These are phyloP conservation scores for Fonsecaea pugnacius DNA, from an alignment of 2,329 filamentous ascomycete species.

Conservation along the genomic window DNA sequence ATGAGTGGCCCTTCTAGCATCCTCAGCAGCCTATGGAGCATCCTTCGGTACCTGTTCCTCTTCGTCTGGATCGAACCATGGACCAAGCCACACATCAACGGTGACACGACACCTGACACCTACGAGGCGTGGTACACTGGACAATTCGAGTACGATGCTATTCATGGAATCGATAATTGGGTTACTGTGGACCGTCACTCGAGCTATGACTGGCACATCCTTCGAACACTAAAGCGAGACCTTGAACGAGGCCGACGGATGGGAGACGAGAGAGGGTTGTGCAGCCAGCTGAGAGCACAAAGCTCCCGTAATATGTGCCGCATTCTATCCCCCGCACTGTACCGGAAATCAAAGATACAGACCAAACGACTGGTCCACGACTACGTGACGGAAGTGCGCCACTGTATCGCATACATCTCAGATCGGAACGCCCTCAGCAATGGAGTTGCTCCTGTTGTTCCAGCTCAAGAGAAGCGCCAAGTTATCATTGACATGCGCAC, in stretches of 20 bases:
- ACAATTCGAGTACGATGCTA: slow-evolving; percentile 24
- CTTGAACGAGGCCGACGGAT: slow-evolving; percentile 29
- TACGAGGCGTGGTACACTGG: slow-evolving; percentile 26
- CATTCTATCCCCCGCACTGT: slow-evolving; percentile 79
- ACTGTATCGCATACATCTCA: slow-evolving; percentile 77
- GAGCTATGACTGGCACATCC: slow-evolving; percentile 31
- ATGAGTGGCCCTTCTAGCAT: slow-evolving; percentile 22
- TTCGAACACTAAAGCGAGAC: slow-evolving; percentile 26
- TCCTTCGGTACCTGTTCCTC: slow-evolving; percentile 22
- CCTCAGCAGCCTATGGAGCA: slow-evolving; percentile 16
- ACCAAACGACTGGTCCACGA: slow-evolving; percentile 91
- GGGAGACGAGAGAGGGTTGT: slow-evolving; percentile 28
- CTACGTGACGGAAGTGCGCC: slow-evolving; percentile 83
- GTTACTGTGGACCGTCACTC: slow-evolving; percentile 19
- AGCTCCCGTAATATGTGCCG: slow-evolving; percentile 82
- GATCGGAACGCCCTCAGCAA: slow-evolving; percentile 63
- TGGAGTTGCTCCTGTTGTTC: slow-evolving; percentile 56
- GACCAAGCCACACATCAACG: slow-evolving; percentile 17
- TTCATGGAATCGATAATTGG: slow-evolving; percentile 30
- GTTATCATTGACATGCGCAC: slow-evolving; percentile 84
- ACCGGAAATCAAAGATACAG: slow-evolving; percentile 82
- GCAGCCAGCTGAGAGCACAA: slow-evolving; percentile 31
- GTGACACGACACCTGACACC: slow-evolving; percentile 4
- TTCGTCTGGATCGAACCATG: slow-evolving; percentile 27
- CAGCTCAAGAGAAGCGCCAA: slow-evolving; percentile 79